A percentile compares a stretch with the other conserved stretches of the same genome.
These are phyloP conservation scores for Euphrasia arctica DNA, from an alignment of 305 asterid genomes.

Conservation along the genomic window DNA sequence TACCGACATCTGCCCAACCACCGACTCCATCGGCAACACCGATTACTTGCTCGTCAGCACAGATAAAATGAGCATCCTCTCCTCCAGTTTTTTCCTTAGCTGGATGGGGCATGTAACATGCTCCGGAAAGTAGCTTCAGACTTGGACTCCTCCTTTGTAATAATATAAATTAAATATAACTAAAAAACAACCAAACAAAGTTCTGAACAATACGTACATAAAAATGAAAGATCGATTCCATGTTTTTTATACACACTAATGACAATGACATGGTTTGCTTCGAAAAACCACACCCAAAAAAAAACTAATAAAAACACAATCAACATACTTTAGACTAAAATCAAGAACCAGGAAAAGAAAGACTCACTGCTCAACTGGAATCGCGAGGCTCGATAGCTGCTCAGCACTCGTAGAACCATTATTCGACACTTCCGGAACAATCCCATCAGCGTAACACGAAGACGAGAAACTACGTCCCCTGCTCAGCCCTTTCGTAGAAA, in stretches of 20 bases:
- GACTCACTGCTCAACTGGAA: conserved; percentile 55
- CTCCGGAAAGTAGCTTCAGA: conserved; percentile 67
- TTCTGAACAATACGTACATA: background rate
- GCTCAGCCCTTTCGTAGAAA: conserved; percentile 29
- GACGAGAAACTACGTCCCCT: conserved; percentile 38
- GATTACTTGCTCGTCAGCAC: conserved; percentile 65
- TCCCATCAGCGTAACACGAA: conserved; percentile 50
- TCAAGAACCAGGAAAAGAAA: conserved; percentile 9
- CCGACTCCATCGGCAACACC: conserved; percentile 97
- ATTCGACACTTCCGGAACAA: conserved; percentile 32
- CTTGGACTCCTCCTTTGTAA: conserved; percentile 29
- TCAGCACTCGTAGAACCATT: conserved; percentile 45
- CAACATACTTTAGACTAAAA: background rate
- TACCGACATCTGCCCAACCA: conserved; percentile 92
- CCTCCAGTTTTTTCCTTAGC: conserved; percentile 81
- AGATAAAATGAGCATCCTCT: conserved; percentile 89
- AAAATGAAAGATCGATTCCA: background rate
- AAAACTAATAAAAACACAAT: no score
- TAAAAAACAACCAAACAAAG: background rate
- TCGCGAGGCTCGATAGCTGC: conserved; percentile 44
- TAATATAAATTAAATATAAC: no score
- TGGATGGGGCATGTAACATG: conserved; percentile 82
- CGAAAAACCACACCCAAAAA: background rate
- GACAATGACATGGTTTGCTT: conserved; percentile 9
- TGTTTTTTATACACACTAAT: background rate